Conservation (phyloP, 1,284 basidiomycete genomes). For the Ceratorhiza oryzae-sativae region DNA sequence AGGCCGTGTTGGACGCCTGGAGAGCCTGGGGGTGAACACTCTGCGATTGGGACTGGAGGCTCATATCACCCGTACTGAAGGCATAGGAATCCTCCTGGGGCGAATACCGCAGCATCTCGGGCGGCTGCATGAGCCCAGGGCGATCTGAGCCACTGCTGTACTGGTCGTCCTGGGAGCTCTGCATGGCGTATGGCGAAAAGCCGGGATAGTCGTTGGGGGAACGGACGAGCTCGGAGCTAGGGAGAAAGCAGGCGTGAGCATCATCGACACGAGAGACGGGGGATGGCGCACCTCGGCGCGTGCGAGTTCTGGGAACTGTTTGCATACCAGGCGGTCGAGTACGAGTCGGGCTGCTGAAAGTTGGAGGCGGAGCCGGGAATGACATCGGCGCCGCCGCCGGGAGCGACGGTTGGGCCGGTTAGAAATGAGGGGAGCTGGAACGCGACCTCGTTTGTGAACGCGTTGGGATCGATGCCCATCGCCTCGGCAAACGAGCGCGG, state of each 20-base stretch:
- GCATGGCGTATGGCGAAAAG: constrained; percentile 28
- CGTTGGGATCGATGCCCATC: constrained; percentile 31
- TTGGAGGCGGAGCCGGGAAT: constrained; percentile 57
- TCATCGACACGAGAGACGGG: constrained; percentile 3
- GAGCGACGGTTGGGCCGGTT: constrained; percentile 63
- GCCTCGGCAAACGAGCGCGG: constrained; percentile 21
- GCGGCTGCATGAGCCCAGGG: background rate
- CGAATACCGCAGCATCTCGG: constrained; percentile 3
- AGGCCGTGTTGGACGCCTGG: constrained; percentile 1
- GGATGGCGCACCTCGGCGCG: constrained; percentile 36
- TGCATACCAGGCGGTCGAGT: constrained; percentile 58
- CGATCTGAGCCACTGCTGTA: background rate
- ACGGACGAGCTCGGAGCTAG: background rate
- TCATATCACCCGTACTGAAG: constrained; percentile 16
- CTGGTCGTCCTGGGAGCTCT: constrained; percentile 34
- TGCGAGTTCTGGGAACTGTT: constrained; percentile 6
- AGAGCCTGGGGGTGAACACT: constrained; percentile 20
- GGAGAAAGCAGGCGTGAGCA: background rate
- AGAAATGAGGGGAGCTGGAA: constrained; percentile 51
- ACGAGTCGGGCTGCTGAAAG: constrained; percentile 47
- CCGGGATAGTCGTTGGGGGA: constrained; percentile 36
- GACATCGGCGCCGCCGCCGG: constrained; percentile 75
- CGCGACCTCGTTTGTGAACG: constrained; percentile 45
- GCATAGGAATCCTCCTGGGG: constrained; percentile 8
- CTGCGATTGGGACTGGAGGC: constrained; percentile 14